Base-by-base conservation (phyloP, 768 basidiomycete species). In the Boletellus ananiceps region DNA sequence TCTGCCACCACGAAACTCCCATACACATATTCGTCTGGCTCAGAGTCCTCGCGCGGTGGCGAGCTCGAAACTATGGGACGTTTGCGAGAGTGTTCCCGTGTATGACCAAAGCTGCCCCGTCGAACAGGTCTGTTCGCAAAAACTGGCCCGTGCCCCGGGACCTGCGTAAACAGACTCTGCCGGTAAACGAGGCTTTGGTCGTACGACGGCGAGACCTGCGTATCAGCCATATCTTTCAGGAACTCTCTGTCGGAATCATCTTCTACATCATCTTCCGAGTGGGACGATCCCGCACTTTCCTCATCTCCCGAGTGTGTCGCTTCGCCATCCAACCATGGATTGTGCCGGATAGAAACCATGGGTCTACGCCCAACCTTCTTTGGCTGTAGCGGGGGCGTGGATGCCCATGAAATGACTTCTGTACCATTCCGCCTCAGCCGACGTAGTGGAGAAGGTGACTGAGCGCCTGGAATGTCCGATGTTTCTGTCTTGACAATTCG, bases 1-100 rank as follows among this genome's bases (percentile, higher is more conserved):
- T 93, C 89, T 47, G 74, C 79, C 12, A 93, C 88, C 14, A 93
- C 79, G 57, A 93, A 93, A 61, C 85, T 92, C 11, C 81, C 90
- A 38, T 85, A 59, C 37, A 71, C 75, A 62, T 93, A 93, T 42
- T 80, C 76, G 53, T 90, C 84, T 6, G 76, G 68, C 44, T 75
- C 77, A 12, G 69, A 74, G 32, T 76, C 73, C 34, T 74, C 73
- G 16, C 68, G 67, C 18, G 70, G 70, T 4, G 88, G 86, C 1
- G 87, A 89, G 54, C 85, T 88, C 8, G 82, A 80, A 42, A 74
- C 58, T 33, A 51, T 56, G 31, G 62, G 59, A 27, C 65, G 64
- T 36, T 54, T 66, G 25, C 58, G 60, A 32, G 68, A 61, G 23
- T 67, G 69, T 16, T 69, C 68, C 29, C 75, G 69, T 6, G 52